Evolutionary conservation across 495 filamentous ascomycete genomes (phyloP).

Genomic region (Evansstolkia leycettana): DNA sequence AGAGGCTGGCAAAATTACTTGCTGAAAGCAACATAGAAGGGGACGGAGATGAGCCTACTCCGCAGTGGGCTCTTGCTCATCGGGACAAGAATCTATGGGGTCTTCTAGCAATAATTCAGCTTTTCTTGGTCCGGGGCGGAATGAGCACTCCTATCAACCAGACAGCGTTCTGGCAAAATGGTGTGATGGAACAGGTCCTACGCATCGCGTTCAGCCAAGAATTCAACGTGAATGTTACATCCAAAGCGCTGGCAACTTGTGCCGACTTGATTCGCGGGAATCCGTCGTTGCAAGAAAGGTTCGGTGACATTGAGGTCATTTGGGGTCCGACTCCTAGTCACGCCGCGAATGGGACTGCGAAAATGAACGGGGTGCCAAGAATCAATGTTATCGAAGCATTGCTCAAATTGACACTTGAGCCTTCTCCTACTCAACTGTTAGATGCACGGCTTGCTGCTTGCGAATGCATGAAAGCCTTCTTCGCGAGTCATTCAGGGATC

Average conservation of each 20-base stretch:
- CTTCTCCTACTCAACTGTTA: conserved; percentile 51
- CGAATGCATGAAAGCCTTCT: conserved; percentile 87
- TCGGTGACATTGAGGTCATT: conserved; percentile 58
- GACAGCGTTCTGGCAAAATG: conserved; percentile 68
- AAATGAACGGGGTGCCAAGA: conserved; percentile 30
- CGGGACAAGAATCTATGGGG: conserved; percentile 89
- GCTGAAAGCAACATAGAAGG: conserved; percentile 45
- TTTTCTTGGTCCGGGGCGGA: conserved; percentile 74
- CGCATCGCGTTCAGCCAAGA: conserved; percentile 71
- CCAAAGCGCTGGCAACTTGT: conserved; percentile 74
- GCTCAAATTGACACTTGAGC: conserved; percentile 72
- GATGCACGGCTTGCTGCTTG: conserved; percentile 75
- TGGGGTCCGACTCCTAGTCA: conserved; percentile 19
- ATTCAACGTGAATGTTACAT: conserved; percentile 63
- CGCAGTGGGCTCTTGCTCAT: conserved; percentile 63
- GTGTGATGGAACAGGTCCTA: conserved; percentile 69
- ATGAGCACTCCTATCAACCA: conserved; percentile 76
- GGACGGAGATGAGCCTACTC: conserved; percentile 46
- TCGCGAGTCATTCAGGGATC: conserved; percentile 65
- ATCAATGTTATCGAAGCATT: conserved; percentile 91
- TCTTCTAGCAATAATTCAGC: conserved; percentile 66
- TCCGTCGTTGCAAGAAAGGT: conserved; percentile 63
- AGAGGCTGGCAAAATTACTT: conserved; percentile 59
- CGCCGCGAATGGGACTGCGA: conserved; percentile 33
- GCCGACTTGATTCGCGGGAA: conserved; percentile 85